Evolutionary conservation across 495 filamentous ascomycete genomes (phyloP).

Genomic region (Friedmanniomyces endolithicus): DNA sequence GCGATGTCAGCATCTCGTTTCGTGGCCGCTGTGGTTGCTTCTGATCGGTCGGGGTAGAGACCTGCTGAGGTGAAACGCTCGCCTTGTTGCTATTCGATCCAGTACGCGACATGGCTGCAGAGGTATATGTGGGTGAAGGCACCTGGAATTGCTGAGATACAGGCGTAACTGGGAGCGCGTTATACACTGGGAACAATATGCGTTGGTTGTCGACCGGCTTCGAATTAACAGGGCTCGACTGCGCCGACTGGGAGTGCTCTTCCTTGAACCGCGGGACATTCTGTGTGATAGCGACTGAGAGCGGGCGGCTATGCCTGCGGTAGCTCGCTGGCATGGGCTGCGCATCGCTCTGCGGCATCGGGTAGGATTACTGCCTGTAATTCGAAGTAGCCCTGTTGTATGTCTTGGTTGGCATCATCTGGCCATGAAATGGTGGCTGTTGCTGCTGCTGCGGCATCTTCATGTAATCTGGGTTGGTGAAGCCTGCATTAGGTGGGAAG

Average conservation of each 20-base stretch:
- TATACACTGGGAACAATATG: conserved; percentile 29
- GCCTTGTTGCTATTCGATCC: not conserved
- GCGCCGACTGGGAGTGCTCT: conserved; percentile 4
- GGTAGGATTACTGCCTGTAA: conserved; percentile 27
- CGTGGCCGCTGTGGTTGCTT: not conserved
- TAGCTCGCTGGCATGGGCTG: conserved; percentile 13
- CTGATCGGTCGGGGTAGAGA: not conserved
- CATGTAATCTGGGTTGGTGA: conserved; percentile 23
- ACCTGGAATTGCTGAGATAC: conserved; percentile 13
- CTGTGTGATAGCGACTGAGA: conserved; percentile 25
- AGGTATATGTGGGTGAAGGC: conserved; percentile 16
- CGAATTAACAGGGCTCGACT: conserved; percentile 20
- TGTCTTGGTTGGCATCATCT: conserved; percentile 33
- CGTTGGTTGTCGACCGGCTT: conserved; percentile 24
- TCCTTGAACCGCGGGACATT: conserved; percentile 5
- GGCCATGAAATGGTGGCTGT: too few species aligned
- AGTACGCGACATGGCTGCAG: conserved; percentile 10
- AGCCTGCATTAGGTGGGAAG: conserved; percentile 35
- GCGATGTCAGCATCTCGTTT: conserved; percentile 1
- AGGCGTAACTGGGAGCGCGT: conserved; percentile 14
- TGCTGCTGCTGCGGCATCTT: conserved; percentile 17
- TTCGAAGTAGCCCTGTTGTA: conserved; percentile 26
- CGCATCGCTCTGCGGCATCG: conserved; percentile 16
- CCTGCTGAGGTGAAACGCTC: conserved; percentile 9
- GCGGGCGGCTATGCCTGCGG: conserved; percentile 28